A percentile compares a stretch with the other conserved stretches of the same genome.
phyloP scores from a whole-genome alignment of 352 stramenopile species.

The Phytophthora fragariaefolia region DNA sequence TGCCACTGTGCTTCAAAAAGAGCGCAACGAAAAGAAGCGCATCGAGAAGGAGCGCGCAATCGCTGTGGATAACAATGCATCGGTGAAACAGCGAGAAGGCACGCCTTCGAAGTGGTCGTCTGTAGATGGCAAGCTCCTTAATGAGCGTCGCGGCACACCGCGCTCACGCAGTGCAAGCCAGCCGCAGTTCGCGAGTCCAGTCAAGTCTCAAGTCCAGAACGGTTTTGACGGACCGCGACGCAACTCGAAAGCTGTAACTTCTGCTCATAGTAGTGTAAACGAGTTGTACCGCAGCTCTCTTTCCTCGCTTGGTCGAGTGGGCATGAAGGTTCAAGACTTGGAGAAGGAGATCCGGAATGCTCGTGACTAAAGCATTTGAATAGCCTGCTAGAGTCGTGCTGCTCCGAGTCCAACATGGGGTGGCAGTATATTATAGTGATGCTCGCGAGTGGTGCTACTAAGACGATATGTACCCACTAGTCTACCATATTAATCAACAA shows the following conservation, averaged over 20 bases:
- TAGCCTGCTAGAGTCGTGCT: conserved; percentile 18
- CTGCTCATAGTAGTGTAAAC: conserved; percentile 30
- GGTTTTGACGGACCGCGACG: conserved; percentile 20
- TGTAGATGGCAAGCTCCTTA: conserved; percentile 24
- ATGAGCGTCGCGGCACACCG: conserved; percentile 9
- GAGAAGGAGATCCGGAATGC: conserved; percentile 63
- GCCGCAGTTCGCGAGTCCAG: conserved; percentile 40
- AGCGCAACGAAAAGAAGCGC: conserved; percentile 48
- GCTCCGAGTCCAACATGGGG: conserved; percentile 1
- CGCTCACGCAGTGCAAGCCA: conserved; percentile 23
- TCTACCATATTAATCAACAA: conserved; percentile 28
- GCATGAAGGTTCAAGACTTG: conserved; percentile 72
- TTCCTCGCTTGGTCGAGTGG: conserved; percentile 61
- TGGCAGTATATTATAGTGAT: conserved; percentile 27
- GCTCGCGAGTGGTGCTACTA: conserved; percentile 13
- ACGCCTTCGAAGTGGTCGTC: conserved; percentile 26
- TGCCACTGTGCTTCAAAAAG: conserved; percentile 46
- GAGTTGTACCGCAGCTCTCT: conserved; percentile 57
- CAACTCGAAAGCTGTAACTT: conserved; percentile 37
- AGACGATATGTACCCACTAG: conserved; percentile 26
- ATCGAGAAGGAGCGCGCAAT: conserved; percentile 41
- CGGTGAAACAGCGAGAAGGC: conserved; percentile 33
- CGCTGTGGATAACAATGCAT: conserved; percentile 26
- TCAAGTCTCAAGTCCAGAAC: conserved; percentile 38
- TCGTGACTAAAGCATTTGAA: conserved; percentile 21